phyloP scores from a whole-genome alignment of 805 yeast genomes.

The Starmerella ratchasimensis region DNA sequence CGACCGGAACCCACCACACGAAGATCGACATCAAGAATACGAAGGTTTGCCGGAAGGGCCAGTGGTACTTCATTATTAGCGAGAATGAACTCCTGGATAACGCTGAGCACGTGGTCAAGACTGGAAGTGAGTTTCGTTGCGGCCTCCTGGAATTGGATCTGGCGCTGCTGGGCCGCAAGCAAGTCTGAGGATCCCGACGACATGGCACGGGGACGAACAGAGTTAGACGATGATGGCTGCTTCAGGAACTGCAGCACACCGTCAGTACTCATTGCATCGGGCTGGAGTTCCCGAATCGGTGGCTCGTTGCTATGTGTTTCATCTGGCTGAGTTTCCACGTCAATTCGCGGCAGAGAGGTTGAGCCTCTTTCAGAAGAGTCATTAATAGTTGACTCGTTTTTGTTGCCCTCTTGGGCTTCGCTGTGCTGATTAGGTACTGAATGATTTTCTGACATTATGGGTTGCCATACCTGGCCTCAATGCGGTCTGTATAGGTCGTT shows the following conservation, averaged over 20 bases:
- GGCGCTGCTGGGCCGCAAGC: conserved; percentile 48
- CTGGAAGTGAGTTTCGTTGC: conserved; percentile 45
- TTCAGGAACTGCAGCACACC: conserved; percentile 17
- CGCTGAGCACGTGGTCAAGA: conserved; percentile 21
- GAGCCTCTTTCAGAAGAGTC: too few species aligned
- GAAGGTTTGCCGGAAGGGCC: conserved; percentile 28
- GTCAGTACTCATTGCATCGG: conserved; percentile 22
- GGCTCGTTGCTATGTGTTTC: too few species aligned
- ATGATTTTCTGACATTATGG: too few species aligned
- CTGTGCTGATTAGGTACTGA: too few species aligned
- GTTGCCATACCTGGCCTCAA: too few species aligned
- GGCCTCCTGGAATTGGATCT: conserved; percentile 63
- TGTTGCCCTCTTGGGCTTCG: too few species aligned
- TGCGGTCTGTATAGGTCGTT: too few species aligned
- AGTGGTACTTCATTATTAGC: conserved; percentile 4
- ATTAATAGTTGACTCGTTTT: too few species aligned
- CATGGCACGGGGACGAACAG: conserved; percentile 16
- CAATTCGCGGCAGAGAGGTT: too few species aligned
- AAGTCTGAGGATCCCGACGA: conserved; percentile 26
- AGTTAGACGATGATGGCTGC: neutral
- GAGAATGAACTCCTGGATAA: conserved; percentile 23
- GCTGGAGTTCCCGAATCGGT: conserved; percentile 12
- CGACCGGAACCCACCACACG: conserved; percentile 37
- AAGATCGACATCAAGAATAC: conserved; percentile 49
- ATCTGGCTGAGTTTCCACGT: too few species aligned